Base-by-base conservation (phyloP, 495 filamentous ascomycete genomes). In the Pyrenula massariospora region DNA sequence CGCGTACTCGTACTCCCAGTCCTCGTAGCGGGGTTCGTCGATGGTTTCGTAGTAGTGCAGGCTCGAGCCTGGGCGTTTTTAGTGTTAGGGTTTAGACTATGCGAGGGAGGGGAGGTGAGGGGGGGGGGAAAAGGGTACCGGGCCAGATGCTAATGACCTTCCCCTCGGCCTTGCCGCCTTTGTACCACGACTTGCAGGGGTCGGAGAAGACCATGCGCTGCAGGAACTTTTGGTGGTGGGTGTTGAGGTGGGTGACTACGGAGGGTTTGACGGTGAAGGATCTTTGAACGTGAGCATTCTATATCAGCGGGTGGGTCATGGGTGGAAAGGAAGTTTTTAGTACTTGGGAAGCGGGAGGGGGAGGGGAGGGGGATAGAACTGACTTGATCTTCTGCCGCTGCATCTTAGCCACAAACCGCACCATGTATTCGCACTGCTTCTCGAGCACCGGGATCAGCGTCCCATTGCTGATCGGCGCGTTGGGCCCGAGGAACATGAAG, bases 171-270 rank as follows among this genome's bases (percentile, higher is more conserved):
- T 62, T 60, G 0, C 71, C 71, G 12, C 66, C 67, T 58, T 79
- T 81, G 60, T 82, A 80, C 77, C 77, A 80, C n/a, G 74, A 77
- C 15, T 73, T 70, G 56, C 79, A 82, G 15, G 72, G 65, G 31
- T 68, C 60, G 3, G 66, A 61, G 63, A 75, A 82, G 0, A 78
- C 73, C 1, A 73, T 79, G 20, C 64, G 63, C 11, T 67, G 57
- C 59, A 80, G 75, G 58, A 77, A 79, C 21, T 69, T 61, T 57
- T 78, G 70, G 52, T 74, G 74, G 55, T 77, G 70, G 12, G 54
- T 57, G 12, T 71, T 73, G 56, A 83, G 79, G 3, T 68, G 70
- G 22, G 63, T 56, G 10, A 78, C 70, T 2, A 73, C 73, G 15
- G 58, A 59, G 11, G 48, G 22, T 23, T 59, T 61, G 5, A 56